These are phyloP conservation scores for Paraphaeosphaeria sporulosa DNA, from an alignment of 2,329 filamentous ascomycete genomes.

Conservation along the genomic window DNA sequence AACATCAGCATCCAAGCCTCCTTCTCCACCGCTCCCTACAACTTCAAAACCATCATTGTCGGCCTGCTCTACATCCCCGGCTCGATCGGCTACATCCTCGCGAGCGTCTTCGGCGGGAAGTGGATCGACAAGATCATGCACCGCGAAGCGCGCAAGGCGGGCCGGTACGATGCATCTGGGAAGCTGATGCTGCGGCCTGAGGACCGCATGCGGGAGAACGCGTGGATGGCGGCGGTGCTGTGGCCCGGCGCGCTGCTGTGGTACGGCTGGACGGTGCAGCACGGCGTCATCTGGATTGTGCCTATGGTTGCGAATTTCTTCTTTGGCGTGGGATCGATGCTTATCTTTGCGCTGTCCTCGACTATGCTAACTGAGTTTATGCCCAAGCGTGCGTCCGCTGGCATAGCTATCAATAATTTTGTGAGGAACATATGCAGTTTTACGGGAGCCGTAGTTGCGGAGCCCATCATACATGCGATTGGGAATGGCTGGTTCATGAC, in stretches of 20 bases:
- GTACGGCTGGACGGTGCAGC: constrained; percentile 48
- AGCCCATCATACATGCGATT: constrained; percentile 45
- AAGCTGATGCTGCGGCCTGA: constrained; percentile 46
- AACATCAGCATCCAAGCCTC: constrained; percentile 50
- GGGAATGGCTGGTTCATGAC: constrained; percentile 53
- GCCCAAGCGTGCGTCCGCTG: constrained; percentile 44
- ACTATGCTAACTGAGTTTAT: constrained; percentile 54
- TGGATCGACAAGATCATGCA: constrained; percentile 53
- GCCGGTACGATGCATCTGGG: constrained; percentile 45
- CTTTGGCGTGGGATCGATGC: constrained; percentile 50
- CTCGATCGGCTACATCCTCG: constrained; percentile 46
- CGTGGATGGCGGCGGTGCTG: constrained; percentile 47
- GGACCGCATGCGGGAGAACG: constrained; percentile 52
- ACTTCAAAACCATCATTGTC: constrained; percentile 46
- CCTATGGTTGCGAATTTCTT: constrained; percentile 52
- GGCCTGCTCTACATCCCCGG: constrained; percentile 50
- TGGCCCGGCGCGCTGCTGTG: constrained; percentile 48
- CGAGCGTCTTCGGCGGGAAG: constrained; percentile 45
- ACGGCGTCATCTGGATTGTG: constrained; percentile 43
- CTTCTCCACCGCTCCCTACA: constrained; percentile 44
- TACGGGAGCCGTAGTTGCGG: constrained; percentile 45
- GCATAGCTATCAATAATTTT: constrained; percentile 52
- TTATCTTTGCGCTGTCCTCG: constrained; percentile 47
- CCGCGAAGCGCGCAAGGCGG: constrained; percentile 47
- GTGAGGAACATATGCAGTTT: constrained; percentile 49